Conservation (phyloP, 176 grass and related monocot genomes). For the Hordeum vulgare region DNA sequence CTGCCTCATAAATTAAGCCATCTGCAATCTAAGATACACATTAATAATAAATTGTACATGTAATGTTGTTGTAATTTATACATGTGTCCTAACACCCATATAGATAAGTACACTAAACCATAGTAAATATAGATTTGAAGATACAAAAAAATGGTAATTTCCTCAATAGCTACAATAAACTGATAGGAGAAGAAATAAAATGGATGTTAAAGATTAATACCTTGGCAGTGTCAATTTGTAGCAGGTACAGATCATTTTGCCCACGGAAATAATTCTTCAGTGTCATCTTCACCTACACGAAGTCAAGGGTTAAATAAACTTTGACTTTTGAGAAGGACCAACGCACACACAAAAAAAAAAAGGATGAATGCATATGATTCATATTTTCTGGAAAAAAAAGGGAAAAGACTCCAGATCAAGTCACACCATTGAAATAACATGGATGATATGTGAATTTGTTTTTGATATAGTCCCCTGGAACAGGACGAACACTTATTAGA, state of each 20-base stretch:
- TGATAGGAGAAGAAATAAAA: neutral
- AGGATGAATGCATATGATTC: neutral
- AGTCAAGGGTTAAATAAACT: neutral
- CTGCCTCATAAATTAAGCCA: conserved; percentile 63
- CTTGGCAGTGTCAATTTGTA: conserved; percentile 56
- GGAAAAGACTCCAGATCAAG: neutral
- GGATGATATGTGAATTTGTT: neutral
- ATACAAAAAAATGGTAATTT: neutral
- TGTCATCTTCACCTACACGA: conserved; percentile 67
- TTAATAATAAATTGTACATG: neutral
- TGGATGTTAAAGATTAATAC: conserved; percentile 20
- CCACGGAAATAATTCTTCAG: conserved; percentile 53
- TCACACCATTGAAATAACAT: neutral
- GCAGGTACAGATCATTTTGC: conserved; percentile 56
- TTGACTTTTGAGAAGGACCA: neutral
- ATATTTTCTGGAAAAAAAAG: neutral
- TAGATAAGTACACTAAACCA: neutral
- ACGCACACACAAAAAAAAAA: neutral
- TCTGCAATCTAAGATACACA: conserved; percentile 47
- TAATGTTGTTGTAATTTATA: neutral
- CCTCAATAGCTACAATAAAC: neutral
- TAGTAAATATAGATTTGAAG: too few species aligned
- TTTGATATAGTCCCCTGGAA: neutral
- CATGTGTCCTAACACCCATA: neutral
- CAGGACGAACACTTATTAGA: neutral